Base-by-base conservation (phyloP, 257 asterid genomes). In the Paulownia fortunei region DNA sequence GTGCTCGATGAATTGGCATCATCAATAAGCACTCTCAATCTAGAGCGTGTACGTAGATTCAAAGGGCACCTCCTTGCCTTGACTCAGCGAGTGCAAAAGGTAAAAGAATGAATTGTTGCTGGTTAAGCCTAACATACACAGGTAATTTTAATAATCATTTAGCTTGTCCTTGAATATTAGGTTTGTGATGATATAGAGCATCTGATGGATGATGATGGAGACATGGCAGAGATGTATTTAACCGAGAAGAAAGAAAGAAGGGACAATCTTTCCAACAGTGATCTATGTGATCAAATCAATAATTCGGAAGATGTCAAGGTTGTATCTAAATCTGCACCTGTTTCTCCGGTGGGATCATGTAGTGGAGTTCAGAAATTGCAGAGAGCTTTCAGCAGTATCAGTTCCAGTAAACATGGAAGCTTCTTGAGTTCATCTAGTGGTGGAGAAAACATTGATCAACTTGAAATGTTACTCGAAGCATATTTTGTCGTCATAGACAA, bases 161-260 rank as follows among this genome's bases (percentile, higher is more conserved):
- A 15, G 27, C 81, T 77, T 72, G 8, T 63, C 63, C 74, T 62
- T 62, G 68, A 74, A 72, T 77, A 63, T 79, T 84, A 94, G 99
- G 98, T 93, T 44, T 93, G 97, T 72, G 97, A 89, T 82, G 98
- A 90, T 83, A 93, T 96, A 69, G 99, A 96, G 83, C 99, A 96
- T 84, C 88, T 93, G 68, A 96, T 96, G 98, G 89, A 96, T 67
- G 99, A 96, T 80, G 99, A 96, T 58, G 99, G 97, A 56, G 99
- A 96, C 79, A 96, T 96, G 99, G 99, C 98, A 2, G 98, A 93
- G 90, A 96, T 96, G 99, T 96, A 96, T 81, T 84, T 96, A 82
- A 92, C 99, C 1, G 98, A 96, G 81, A 96, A 96, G 90, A 96
- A 93, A 79, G 94, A 89, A 79, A 89, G 93, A 81, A 87, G 81